Evolutionary conservation across 306 rosid species (phyloP), one percentile per base, ranked within the genome.

Genomic region (Lagenaria siceraria): DNA sequence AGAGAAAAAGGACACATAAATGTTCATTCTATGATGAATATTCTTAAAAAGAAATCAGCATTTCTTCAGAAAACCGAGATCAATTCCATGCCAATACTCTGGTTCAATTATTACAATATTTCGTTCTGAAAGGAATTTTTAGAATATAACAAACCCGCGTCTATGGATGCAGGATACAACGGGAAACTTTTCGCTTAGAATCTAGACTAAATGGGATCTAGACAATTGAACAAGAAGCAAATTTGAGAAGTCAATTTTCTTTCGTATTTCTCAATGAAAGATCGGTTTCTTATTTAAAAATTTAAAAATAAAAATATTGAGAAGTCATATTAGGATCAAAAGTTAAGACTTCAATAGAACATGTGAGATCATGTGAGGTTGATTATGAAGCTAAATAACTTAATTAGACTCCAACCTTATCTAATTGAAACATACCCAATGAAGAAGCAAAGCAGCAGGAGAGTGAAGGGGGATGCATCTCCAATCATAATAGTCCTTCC

Each of bases 401-500:
- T 43, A 46, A 43, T 43, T 43, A 43, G n/a, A 42, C 35, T 68
- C 35, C 54, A 77, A 10, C n/a, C 24, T n/a, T 43, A 31, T 40
- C n/a, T 29, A 29, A 46, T 27, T 31, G 66, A 60, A 72, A 58
- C 93, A 81, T 92, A 95, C 97, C 94, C 92, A 89, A 27, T 92
- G 97, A 86, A 95, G 99, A 83, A 90, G 89, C 84, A 95, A 80
- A 58, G 96, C 92, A 88, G 77, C 89, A 80, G 92, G 93, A 27
- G 99, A 95, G 77, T 87, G 83, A 27, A 92, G 84, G 2, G 89
- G 92, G 78, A 90, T 86, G 85, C 86, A 14, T 85, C 99, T 90
- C 99, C 99, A 90, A 22, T 87, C 85, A 84, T 87, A 87, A 81
- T 92, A 90, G 77, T 90, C 97, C 75, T 83, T 82, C 99, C 99